phyloP scores from a whole-genome alignment of 495 filamentous ascomycete species.

The Darksidea phi region DNA sequence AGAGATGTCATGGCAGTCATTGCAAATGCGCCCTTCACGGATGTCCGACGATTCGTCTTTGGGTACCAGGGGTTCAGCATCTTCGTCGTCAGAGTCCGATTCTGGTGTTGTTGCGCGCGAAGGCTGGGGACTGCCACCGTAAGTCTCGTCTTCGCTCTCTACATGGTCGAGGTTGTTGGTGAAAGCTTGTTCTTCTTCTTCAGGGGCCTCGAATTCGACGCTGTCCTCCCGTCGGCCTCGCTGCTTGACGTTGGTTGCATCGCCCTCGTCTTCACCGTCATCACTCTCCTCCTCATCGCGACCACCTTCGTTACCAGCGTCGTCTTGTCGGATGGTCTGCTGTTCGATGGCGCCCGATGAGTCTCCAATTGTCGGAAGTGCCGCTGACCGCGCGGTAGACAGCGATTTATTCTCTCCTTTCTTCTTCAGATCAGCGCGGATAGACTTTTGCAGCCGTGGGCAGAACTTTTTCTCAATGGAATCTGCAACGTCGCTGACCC shows the following conservation, averaged over 20 bases:
- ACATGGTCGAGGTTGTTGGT: conserved; percentile 33
- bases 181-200: conserved; percentile 79
- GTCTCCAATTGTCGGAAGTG: conserved; percentile 77
- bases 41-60: conserved; percentile 19
- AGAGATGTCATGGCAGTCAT: conserved; percentile 58
- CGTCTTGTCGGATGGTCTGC: conserved; percentile 46
- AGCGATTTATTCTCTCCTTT: conserved; percentile 64
- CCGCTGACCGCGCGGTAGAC: conserved; percentile 54
- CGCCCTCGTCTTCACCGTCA: conserved; percentile 76
- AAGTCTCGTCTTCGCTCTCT: conserved; percentile 33
- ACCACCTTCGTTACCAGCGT: conserved; percentile 47
- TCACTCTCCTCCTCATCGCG: conserved; percentile 64
- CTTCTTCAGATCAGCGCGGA: conserved; percentile 75
- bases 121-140: conserved; percentile 34
- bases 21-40: conserved; percentile 66
- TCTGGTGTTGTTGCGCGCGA: conserved; percentile 9
- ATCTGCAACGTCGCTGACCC: conserved; percentile 67
- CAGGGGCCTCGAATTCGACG: conserved; percentile 84
- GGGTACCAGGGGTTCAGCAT: conserved; percentile 40
- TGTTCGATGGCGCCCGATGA: conserved; percentile 70
- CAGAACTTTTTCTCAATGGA: conserved; percentile 81
- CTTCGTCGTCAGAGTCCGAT: conserved; percentile 20
- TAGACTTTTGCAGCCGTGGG: conserved; percentile 62
- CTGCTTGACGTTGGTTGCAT: conserved; percentile 78
- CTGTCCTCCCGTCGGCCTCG: conserved; percentile 72